Base-by-base conservation (phyloP, 164 flowering plant species). In the Magnolia sinica region DNA sequence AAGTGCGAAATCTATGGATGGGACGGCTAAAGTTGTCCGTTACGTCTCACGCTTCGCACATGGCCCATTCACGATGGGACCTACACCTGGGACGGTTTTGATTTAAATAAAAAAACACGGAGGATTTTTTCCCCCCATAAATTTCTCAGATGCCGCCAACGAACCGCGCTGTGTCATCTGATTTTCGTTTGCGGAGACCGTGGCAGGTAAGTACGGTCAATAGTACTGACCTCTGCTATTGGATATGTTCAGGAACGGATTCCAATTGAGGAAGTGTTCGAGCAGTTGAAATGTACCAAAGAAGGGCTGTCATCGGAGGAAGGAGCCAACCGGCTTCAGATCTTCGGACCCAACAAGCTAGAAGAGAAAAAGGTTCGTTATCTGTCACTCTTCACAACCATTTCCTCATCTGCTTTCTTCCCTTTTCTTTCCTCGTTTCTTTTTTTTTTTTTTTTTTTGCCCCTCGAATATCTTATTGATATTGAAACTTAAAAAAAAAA, bases 271-370 rank as follows among this genome's bases (percentile, higher is more conserved):
- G 92, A 91, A 83, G 92, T 91, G 49, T 91, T 91, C 65, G 92
- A 89, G 82, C 88, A 88, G 84, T 77, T 91, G 83, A 89, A 89
- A 89, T 91, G 95, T 81, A 72, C 88, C 13, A 83, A 79, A 69
- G 88, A 89, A 79, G 95, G 95, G 79, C 85, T 91, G 23, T 51
- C 87, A 0, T n/a, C 88, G 0, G 88, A 89, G n/a, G 93, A 91
- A 85, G 95, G 93, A 81, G 86, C 85, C 82, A 77, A 81, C 71
- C 58, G 95, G 87, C 93, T 91, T 63, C 82, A 86, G 75, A 85
- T 90, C 66, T 91, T 90, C 70, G 95, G 95, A 49, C 95, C 92
- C 68, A 91, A 91, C 90, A 91, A 91, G 77, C 85, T 91, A 49
- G 95, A 91, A 80, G 95, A 91, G 91, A 91, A 91, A 79, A 91